These are phyloP conservation scores for Cytospora mali DNA, from an alignment of 2,329 filamentous ascomycete genomes.

Conservation along the genomic window DNA sequence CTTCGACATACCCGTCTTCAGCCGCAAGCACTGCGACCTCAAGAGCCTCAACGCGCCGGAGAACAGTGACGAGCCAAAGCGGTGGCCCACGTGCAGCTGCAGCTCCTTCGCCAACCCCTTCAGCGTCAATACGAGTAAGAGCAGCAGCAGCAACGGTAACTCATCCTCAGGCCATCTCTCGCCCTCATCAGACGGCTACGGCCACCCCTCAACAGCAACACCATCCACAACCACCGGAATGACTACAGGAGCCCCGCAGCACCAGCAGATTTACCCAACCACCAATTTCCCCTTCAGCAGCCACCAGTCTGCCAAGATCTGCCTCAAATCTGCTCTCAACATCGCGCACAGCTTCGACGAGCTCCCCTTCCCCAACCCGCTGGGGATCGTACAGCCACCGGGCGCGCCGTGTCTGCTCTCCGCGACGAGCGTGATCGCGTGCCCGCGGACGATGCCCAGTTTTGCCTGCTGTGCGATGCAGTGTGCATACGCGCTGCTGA, in stretches of 20 bases:
- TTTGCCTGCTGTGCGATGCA: conserved; percentile 52
- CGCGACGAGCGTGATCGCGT: conserved; percentile 41
- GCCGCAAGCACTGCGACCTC: conserved; percentile 52
- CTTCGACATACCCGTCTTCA: conserved; percentile 52
- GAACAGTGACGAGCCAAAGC: conserved; percentile 34
- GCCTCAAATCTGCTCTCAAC: conserved; percentile 50
- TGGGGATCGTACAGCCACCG: conserved; percentile 34
- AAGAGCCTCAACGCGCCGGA: conserved; percentile 35
- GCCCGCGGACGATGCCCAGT: conserved; percentile 49
- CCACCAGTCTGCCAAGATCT: conserved; percentile 52
- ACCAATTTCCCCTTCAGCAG: conserved; percentile 46
- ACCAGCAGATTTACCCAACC: not conserved
- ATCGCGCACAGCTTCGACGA: conserved; percentile 50
- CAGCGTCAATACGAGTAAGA: conserved; percentile 30
- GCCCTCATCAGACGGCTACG: conserved; percentile 18
- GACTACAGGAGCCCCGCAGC: not conserved
- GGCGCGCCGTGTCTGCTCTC: conserved; percentile 39
- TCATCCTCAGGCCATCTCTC: conserved; percentile 2
- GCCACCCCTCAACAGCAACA: not conserved
- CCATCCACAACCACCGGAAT: not conserved
- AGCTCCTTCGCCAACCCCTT: conserved; percentile 36
- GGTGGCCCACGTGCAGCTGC: conserved; percentile 42
- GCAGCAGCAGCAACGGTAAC: conserved; percentile 1
- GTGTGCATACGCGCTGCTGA: conserved; percentile 47
- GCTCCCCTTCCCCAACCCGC: conserved; percentile 50